Evolutionary conservation across 2,329 filamentous ascomycete species (phyloP).

Genomic region (Bipolaris zeicola): DNA sequence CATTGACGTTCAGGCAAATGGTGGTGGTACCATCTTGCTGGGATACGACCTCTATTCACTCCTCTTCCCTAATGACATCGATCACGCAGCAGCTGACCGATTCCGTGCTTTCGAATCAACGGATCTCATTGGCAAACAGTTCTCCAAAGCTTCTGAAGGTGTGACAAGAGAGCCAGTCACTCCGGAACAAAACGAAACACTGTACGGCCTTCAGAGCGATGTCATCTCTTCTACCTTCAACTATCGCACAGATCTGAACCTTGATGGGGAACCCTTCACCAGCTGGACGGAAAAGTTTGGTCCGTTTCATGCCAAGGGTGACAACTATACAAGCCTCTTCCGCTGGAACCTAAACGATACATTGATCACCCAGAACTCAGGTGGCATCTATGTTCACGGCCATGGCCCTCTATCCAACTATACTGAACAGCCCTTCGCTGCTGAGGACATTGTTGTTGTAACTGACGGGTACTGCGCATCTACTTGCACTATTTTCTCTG

Average conservation of each 20-base stretch:
- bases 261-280: slow-evolving; percentile 55
- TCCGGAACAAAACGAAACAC: background rate
- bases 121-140: slow-evolving; percentile 51
- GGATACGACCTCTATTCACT: slow-evolving; percentile 67
- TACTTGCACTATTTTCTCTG: slow-evolving; percentile 64
- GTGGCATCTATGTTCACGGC: slow-evolving; percentile 44
- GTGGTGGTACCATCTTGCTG: slow-evolving; percentile 64
- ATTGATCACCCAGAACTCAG: slow-evolving; percentile 43
- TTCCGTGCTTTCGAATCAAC: slow-evolving; percentile 58
- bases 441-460: slow-evolving; percentile 64
- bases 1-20: slow-evolving; percentile 64
- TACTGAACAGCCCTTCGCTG: slow-evolving; percentile 49
- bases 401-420: slow-evolving; percentile 49
- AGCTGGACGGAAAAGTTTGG: slow-evolving; percentile 57
- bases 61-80: slow-evolving; percentile 57
- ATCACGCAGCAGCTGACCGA: slow-evolving; percentile 58
- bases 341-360: slow-evolving; percentile 57
- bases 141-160: slow-evolving; percentile 29
- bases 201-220: slow-evolving; percentile 26
- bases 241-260: slow-evolving; percentile 53
- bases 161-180: slow-evolving; percentile 1
- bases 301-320: slow-evolving; percentile 50
- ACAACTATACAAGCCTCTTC: slow-evolving; percentile 63
- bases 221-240: slow-evolving; percentile 54
- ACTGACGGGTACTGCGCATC: slow-evolving; percentile 62